phyloP scores from a whole-genome alignment of 805 yeast species.

The Saturnispora besseyi region DNA sequence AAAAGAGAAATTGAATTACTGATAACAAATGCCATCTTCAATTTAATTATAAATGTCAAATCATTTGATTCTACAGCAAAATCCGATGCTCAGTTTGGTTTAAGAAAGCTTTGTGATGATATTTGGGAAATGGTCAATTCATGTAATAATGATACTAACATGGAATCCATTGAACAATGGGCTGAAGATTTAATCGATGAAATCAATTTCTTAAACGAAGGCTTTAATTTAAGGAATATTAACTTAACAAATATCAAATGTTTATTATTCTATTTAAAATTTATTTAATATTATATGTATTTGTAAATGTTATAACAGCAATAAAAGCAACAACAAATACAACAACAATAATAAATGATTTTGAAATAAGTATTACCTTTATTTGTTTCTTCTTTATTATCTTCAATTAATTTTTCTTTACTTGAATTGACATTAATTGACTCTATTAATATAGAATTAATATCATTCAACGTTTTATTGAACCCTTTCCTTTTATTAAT shows the following conservation, averaged over 20 bases:
- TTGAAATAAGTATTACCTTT: background rate
- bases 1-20: conserved; percentile 30
- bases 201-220: conserved; percentile 1
- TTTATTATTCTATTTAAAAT: conserved; percentile 5
- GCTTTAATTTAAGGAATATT: conserved; percentile 5
- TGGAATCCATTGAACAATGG: background rate
- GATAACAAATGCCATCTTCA: conserved; percentile 19
- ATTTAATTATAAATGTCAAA: conserved; percentile 12
- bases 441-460: conserved; percentile 6
- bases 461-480: background rate
- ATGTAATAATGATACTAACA: conserved; percentile 14
- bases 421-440: conserved; percentile 1
- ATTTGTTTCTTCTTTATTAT: background rate
- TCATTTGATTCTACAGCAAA: conserved; percentile 13
- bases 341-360: background rate
- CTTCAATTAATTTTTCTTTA: background rate
- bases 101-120: conserved; percentile 15
- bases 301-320: conserved; percentile 2
- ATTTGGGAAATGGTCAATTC: conserved; percentile 22
- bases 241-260: conserved; percentile 5
- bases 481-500: background rate
- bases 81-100: conserved; percentile 14
- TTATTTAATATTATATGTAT: conserved; percentile 3
- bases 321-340: background rate
- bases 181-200: conserved; percentile 5